These are phyloP conservation scores for Monosporascus sp. DNA, from an alignment of 2,329 filamentous ascomycete species.

Conservation along the genomic window DNA sequence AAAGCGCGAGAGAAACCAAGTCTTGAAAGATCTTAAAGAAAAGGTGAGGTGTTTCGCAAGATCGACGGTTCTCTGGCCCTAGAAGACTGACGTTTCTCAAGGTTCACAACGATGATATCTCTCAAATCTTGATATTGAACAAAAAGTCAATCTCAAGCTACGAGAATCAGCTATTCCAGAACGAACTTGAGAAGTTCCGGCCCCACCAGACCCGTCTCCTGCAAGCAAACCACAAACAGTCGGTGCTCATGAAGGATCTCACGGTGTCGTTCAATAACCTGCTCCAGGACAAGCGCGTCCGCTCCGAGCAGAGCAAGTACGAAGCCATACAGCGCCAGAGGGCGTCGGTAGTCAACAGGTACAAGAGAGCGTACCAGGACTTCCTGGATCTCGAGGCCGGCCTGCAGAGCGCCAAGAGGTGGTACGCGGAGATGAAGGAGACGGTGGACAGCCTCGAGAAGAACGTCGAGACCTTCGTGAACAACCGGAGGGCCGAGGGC, in stretches of 20 bases:
- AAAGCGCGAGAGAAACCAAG: conserved; percentile 85
- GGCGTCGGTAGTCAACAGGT: conserved; percentile 74
- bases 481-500: conserved; percentile 86
- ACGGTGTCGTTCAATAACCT: conserved; percentile 81
- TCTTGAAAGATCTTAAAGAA: conserved; percentile 94
- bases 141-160: conserved; percentile 94
- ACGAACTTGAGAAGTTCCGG: conserved; percentile 95
- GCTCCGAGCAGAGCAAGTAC: conserved; percentile 92
- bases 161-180: conserved; percentile 86
- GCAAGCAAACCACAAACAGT: conserved; percentile 93
- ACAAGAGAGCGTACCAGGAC: conserved; percentile 86
- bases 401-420: conserved; percentile 79
- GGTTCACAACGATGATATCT: conserved; percentile 96
- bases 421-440: conserved; percentile 94
- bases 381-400: conserved; percentile 87
- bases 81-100: conserved; percentile 33
- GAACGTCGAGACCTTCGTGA: conserved; percentile 96
- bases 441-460: conserved; percentile 87
- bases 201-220: conserved; percentile 86
- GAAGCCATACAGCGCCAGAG: conserved; percentile 81
- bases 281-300: conserved; percentile 88
- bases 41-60: conserved; percentile 60
- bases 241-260: conserved; percentile 89
- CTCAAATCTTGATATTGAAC: conserved; percentile 93
- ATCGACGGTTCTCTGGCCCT: conserved; percentile 1